A percentile compares a stretch with the other conserved stretches of the same genome.
Evolutionary conservation across 2,329 filamentous ascomycete species (phyloP).

Genomic region (Coccinonectria pachysandricola): DNA sequence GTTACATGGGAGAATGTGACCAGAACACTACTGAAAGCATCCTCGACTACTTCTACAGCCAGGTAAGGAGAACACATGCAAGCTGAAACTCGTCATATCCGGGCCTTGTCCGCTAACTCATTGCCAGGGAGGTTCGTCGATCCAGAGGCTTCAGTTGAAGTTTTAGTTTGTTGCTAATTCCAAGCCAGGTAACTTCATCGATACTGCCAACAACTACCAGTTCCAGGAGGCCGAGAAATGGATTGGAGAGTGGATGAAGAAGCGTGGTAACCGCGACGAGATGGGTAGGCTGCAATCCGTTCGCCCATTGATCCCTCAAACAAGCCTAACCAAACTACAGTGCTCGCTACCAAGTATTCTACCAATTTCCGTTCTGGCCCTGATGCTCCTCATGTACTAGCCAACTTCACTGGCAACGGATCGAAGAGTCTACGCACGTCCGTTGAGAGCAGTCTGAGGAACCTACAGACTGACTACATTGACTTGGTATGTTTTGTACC

Average conservation of each 20-base stretch:
- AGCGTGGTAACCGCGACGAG: constrained; percentile 39
- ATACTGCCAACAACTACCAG: constrained; percentile 52
- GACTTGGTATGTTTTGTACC: constrained; percentile 46
- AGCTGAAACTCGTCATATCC: too few species aligned
- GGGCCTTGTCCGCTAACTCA: too few species aligned
- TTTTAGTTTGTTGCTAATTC: constrained; percentile 49
- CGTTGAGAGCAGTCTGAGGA: constrained; percentile 45
- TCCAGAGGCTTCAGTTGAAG: constrained; percentile 42
- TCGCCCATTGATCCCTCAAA: too few species aligned
- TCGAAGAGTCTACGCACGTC: constrained; percentile 50
- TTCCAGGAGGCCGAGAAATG: constrained; percentile 45
- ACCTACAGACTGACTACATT: constrained; percentile 58
- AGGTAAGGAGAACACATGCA: too few species aligned
- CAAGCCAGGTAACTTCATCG: constrained; percentile 55
- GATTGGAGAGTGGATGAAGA: constrained; percentile 47
- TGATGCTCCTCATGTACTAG: constrained; percentile 25
- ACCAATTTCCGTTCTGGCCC: constrained; percentile 32
- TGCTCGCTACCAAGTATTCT: constrained; percentile 48
- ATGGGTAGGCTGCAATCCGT: too few species aligned
- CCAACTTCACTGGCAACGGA: constrained; percentile 38
- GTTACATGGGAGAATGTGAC: constrained; percentile 53
- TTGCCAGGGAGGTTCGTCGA: constrained; percentile 41
- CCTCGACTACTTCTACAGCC: constrained; percentile 54
- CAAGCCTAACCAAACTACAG: too few species aligned
- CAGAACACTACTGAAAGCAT: constrained; percentile 52